Conservation (phyloP, 2,329 filamentous ascomycete species). For the Juglanconis sp. region DNA sequence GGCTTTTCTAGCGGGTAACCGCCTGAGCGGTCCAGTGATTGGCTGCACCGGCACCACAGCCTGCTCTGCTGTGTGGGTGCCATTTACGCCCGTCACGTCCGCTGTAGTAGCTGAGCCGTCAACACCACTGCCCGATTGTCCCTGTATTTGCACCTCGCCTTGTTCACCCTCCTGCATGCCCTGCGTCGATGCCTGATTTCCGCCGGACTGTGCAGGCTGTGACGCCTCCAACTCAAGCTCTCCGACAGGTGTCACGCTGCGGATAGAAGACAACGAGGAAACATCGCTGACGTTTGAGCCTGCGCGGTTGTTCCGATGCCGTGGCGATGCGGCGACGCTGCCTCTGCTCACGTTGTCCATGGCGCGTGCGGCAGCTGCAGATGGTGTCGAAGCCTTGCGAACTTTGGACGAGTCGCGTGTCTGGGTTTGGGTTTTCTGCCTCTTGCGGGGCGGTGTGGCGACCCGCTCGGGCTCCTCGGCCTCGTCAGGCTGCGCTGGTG, state of each 20-base stretch:
- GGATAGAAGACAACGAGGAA: constrained; percentile 34
- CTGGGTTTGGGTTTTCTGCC: constrained; percentile 17
- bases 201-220: background rate
- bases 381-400: constrained; percentile 13
- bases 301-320: constrained; percentile 22
- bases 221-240: constrained; percentile 15
- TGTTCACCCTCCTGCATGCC: background rate
- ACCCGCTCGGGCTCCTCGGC: constrained; percentile 14
- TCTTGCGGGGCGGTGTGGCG: constrained; percentile 20
- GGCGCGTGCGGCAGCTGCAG: constrained; percentile 15
- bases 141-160: background rate
- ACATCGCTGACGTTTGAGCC: constrained; percentile 25
- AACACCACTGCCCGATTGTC: background rate
- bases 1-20: constrained; percentile 15
- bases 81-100: background rate
- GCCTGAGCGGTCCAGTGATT: constrained; percentile 14
- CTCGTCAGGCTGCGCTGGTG: constrained; percentile 8
- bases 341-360: constrained; percentile 21
- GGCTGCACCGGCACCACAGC: constrained; percentile 11
- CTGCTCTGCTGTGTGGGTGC: constrained; percentile 5
- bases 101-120: background rate
- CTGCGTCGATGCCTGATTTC: background rate
- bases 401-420: constrained; percentile 11
- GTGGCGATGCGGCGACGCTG: constrained; percentile 23
- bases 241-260: constrained; percentile 16